Percentiles rank a stretch among this genome's conserved stretches.
phyloP scores from a whole-genome alignment of 495 filamentous ascomycete species.

The Tetracladium setigerum region DNA sequence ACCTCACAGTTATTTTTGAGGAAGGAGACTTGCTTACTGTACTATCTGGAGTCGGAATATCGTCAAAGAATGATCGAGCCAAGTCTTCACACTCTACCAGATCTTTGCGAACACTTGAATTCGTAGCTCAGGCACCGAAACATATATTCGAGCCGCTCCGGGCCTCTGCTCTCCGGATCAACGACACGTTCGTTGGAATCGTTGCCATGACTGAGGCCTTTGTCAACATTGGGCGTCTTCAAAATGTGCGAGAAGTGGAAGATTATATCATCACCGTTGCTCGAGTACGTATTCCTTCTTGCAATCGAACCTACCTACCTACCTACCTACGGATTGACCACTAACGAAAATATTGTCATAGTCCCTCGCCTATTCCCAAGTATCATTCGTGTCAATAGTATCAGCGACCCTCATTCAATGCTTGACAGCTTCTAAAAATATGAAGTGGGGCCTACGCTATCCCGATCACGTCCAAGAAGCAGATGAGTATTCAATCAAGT shows the following conservation, averaged over 20 bases:
- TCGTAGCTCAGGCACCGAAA: constrained; percentile 2
- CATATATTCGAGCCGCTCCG: constrained; percentile 1
- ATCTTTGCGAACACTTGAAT: constrained; percentile 1
- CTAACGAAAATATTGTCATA: background rate
- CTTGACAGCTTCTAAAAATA: constrained; percentile 1
- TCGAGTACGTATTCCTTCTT: background rate
- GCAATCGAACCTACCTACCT: no score
- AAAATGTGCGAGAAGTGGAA: constrained; percentile 10
- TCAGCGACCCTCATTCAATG: constrained; percentile 7
- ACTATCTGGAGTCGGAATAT: constrained; percentile 3
- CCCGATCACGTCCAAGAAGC: constrained; percentile 1
- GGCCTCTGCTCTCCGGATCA: background rate
- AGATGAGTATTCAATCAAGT: constrained; percentile 2
- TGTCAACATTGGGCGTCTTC: constrained; percentile 4
- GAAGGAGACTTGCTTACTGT: constrained; percentile 3
- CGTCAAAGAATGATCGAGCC: background rate
- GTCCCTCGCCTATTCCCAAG: constrained; percentile 1
- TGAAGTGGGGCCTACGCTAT: constrained; percentile 8
- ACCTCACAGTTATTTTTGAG: constrained; percentile 3
- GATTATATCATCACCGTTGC: constrained; percentile 10
- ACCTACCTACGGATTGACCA: background rate
- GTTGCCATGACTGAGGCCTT: constrained; percentile 8
- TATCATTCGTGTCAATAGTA: constrained; percentile 1
- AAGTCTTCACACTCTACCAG: background rate
- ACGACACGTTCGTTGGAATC: constrained; percentile 3